Evolutionary conservation across 331 rosid species (phyloP).

Genomic region (Quercus tomentella): DNA sequence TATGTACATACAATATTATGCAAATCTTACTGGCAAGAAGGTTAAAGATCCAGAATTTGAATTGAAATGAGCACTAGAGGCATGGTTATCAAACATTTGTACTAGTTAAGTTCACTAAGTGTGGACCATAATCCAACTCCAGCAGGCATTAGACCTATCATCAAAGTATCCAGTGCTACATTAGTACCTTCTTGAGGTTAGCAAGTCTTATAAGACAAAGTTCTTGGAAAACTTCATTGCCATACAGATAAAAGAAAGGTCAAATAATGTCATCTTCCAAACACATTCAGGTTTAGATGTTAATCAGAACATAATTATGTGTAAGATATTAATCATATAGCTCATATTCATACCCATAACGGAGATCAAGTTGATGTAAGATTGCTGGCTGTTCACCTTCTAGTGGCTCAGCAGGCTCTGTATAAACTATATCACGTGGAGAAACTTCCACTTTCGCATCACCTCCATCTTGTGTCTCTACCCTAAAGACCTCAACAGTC

Average conservation of each 20-base stretch:
- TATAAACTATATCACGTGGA: slow-evolving; percentile 90
- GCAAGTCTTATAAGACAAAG: neutral
- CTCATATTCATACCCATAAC: slow-evolving; percentile 70
- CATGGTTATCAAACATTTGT: slow-evolving; percentile 5
- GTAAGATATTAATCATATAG: slow-evolving; percentile 7
- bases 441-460: slow-evolving; percentile 90
- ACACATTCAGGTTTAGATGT: neutral
- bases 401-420: slow-evolving; percentile 78
- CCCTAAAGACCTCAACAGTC: slow-evolving; percentile 57
- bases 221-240: neutral
- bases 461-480: slow-evolving; percentile 96
- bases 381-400: slow-evolving; percentile 62
- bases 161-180: neutral
- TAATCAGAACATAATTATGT: neutral
- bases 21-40: slow-evolving; percentile 1
- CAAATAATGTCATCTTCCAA: neutral
- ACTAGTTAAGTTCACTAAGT: neutral
- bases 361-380: slow-evolving; percentile 92
- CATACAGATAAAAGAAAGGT: neutral
- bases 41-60: neutral
- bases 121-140: neutral
- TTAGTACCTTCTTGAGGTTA: neutral
- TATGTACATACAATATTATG: slow-evolving; percentile 1
- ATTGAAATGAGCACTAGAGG: slow-evolving; percentile 5
- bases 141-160: neutral